A percentile compares a stretch with the other conserved stretches of the same genome.
Evolutionary conservation across 208 protist genomes (phyloP).

Genomic region (Trypanosoma caninum): DNA sequence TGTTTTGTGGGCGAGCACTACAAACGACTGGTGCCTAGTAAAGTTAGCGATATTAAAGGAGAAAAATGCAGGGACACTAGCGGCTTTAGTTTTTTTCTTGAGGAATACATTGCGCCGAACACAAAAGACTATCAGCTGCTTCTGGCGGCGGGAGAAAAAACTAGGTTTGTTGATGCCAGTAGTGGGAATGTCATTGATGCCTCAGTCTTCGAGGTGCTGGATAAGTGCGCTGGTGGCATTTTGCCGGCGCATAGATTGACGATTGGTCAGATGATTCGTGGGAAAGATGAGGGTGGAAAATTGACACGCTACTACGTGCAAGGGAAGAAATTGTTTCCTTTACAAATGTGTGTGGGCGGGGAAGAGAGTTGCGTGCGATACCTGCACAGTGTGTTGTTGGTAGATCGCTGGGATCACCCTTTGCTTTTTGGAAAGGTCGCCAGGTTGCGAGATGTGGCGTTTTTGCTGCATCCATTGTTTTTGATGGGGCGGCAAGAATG

Average conservation of each 20-base stretch:
- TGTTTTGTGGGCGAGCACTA: conserved; percentile 62
- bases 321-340: conserved; percentile 34
- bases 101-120: conserved; percentile 45
- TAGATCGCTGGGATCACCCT: conserved; percentile 52
- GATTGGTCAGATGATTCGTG: conserved; percentile 55
- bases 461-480: conserved; percentile 4
- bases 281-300: not conserved
- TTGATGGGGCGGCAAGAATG: not conserved
- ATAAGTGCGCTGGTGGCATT: not conserved
- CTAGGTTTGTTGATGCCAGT: conserved; percentile 46
- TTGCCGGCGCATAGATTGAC: conserved; percentile 70
- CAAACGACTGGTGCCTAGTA: not conserved
- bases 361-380: conserved; percentile 7
- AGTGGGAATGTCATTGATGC: conserved; percentile 20
- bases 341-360: not conserved
- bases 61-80: not conserved
- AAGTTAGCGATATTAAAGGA: not conserved
- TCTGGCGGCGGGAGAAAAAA: conserved; percentile 1
- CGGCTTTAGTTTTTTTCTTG: conserved; percentile 56
- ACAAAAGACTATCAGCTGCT: not conserved
- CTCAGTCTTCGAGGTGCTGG: conserved; percentile 2
- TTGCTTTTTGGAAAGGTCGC: conserved; percentile 25
- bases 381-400: conserved; percentile 57
- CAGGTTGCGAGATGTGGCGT: conserved; percentile 11
- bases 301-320: conserved; percentile 48